These are phyloP conservation scores for Monilinia fructigena DNA, from an alignment of 2,329 filamentous ascomycete species.

Conservation along the genomic window DNA sequence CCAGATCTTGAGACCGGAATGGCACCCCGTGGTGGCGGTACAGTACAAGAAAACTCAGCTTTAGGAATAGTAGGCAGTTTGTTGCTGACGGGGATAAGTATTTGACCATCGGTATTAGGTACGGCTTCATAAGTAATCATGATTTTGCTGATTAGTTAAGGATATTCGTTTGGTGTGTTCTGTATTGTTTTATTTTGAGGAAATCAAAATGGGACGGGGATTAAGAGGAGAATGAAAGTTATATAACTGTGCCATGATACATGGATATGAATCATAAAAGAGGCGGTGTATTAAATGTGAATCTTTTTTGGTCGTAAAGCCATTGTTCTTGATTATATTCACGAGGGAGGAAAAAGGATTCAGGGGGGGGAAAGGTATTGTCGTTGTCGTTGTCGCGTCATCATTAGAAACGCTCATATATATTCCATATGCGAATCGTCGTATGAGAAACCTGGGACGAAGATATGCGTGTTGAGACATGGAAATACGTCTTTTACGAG, in stretches of 20 bases:
- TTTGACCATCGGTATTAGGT: conserved; percentile 13
- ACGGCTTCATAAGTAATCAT: conserved; percentile 11
- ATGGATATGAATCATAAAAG: neutral
- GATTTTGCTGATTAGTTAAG: neutral
- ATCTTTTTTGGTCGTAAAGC: neutral
- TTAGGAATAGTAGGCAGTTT: neutral
- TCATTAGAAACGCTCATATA: neutral
- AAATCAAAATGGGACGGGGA: neutral
- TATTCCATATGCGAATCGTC: neutral
- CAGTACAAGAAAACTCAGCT: neutral
- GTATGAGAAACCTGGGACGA: neutral
- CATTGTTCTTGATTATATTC: neutral
- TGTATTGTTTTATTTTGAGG: neutral
- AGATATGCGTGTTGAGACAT: neutral
- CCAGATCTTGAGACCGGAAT: neutral
- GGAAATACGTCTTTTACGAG: neutral
- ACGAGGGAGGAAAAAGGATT: neutral
- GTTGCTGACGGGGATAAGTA: neutral
- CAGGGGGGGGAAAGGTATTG: too few species aligned
- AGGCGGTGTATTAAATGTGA: neutral
- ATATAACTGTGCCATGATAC: neutral
- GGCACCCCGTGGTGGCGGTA: too few species aligned
- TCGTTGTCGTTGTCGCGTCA: neutral
- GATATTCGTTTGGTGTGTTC: neutral
- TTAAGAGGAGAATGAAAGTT: neutral